Evolutionary conservation across 345 rosid species (phyloP), one percentile per base, ranked within the genome.

Genomic region (Eutrema japonicum): DNA sequence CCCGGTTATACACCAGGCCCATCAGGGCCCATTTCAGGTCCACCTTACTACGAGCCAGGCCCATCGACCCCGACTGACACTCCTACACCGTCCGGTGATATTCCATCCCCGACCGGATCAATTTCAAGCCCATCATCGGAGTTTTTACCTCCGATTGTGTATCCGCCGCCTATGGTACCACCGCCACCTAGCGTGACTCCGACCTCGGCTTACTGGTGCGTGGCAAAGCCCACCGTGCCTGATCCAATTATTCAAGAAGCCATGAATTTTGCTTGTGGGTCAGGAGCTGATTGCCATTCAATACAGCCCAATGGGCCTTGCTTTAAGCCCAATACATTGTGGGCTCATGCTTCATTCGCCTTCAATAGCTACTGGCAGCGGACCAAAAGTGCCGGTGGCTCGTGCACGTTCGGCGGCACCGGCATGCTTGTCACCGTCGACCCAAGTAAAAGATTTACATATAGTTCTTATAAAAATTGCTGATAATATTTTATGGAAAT

Each of bases 351-450:
- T 63, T 95, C 99, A 3, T 92, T 74, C 42, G 97, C 99, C 3
- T 95, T 92, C 70, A 95, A 95, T 61, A 95, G 97, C 67, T 92
- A 86, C 74, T 94, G 95, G 95, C 99, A 94, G 75, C 89, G 84
- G 74, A 86, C 91, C 51, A 89, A 90, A 58, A 80, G 47, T 18
- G 82, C 87, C 0, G 96, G 99, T 7, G 92, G 96, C 18, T 80
- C 87, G 0, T 95, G 99, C 78, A 86, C 93, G 6, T 95, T 95
- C 29, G 99, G 99, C 12, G 99, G 99, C 68, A 88, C 88, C 1
- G 96, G 96, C 75, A 90, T 95, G 55, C 86, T 95, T 7, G 96
- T 95, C 57, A 89, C 93, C 5, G 83, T 92, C 41, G 96, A 92
- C 78, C 99, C 96, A 65, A 95, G 99, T 95, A 71, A 84, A 84